These are phyloP conservation scores for Colletotrichum scovillei DNA, from an alignment of 2,329 filamentous ascomycete genomes.

Conservation along the genomic window DNA sequence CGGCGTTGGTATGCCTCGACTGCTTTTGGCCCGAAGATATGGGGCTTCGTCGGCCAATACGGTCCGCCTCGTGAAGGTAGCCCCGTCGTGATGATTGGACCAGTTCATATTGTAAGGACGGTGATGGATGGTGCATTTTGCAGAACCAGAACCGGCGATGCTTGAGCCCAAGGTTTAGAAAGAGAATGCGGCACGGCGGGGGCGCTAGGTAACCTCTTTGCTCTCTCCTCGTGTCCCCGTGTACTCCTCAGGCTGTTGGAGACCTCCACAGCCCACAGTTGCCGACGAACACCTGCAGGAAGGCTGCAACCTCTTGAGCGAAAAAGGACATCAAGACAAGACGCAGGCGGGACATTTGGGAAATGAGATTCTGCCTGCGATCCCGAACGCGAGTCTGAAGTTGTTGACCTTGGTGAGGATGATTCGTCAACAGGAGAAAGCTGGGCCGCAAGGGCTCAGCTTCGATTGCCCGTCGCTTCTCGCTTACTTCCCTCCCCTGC, in stretches of 20 bases:
- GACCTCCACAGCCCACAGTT: neutral
- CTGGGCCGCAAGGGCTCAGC: neutral
- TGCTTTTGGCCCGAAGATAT: neutral
- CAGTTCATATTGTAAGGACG: no score
- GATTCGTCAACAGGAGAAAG: neutral
- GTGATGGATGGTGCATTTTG: neutral
- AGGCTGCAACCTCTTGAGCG: conserved; percentile 18
- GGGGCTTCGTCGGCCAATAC: neutral
- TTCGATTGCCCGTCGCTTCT: no score
- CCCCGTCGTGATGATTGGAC: neutral
- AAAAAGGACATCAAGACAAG: conserved; percentile 1
- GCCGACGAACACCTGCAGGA: conserved; percentile 23
- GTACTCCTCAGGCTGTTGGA: neutral
- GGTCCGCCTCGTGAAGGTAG: conserved; percentile 3
- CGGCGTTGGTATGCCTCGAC: neutral
- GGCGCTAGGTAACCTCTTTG: neutral
- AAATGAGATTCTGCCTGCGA: conserved; percentile 4
- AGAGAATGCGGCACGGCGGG: conserved; percentile 1
- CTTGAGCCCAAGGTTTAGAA: neutral
- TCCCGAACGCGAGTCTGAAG: neutral
- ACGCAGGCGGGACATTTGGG: neutral
- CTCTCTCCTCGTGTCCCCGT: neutral
- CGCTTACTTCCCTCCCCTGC: neutral
- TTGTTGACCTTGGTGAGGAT: neutral
- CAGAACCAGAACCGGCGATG: neutral